Percentiles rank a stretch among this genome's conserved stretches.
phyloP scores from a whole-genome alignment of 805 yeast genomes.

The Wickerhamiella spandovensis region DNA sequence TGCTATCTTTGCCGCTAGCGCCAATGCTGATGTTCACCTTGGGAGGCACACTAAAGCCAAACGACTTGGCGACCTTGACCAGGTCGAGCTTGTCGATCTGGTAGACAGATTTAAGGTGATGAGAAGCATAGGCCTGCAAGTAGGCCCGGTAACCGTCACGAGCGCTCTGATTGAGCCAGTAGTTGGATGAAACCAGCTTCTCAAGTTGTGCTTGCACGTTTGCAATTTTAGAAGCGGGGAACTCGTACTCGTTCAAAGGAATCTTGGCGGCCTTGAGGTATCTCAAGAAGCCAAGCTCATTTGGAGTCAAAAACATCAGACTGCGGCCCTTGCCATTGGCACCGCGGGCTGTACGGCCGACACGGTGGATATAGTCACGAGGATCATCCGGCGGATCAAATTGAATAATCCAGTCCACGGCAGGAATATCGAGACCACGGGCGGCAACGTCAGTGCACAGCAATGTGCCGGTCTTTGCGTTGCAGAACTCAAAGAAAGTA shows the following conservation, averaged over 20 bases:
- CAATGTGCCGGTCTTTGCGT: slow-evolving; percentile 85
- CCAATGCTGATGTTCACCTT: slow-evolving; percentile 94
- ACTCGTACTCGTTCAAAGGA: slow-evolving; percentile 93
- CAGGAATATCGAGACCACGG: slow-evolving; percentile 95
- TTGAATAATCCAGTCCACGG: slow-evolving; percentile 98
- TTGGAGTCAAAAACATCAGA: slow-evolving; percentile 87
- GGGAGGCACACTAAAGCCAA: slow-evolving; percentile 87
- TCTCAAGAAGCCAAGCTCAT: slow-evolving; percentile 86
- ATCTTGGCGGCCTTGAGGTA: slow-evolving; percentile 94
- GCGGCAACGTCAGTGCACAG: slow-evolving; percentile 99
- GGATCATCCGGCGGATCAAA: slow-evolving; percentile 99
- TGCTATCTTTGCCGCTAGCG: slow-evolving; percentile 58
- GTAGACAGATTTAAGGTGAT: slow-evolving; percentile 89
- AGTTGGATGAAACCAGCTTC: slow-evolving; percentile 80
- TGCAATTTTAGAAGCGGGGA: slow-evolving; percentile 87
- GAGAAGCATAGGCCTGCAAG: slow-evolving; percentile 94
- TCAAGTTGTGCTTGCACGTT: slow-evolving; percentile 90
- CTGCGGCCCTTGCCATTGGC: slow-evolving; percentile 81
- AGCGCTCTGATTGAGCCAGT: slow-evolving; percentile 87
- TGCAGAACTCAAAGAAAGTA: slow-evolving; percentile 95
- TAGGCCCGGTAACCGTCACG: slow-evolving; percentile 96
- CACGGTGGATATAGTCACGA: slow-evolving; percentile 96
- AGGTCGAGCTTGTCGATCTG: slow-evolving; percentile 91
- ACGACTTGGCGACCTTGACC: slow-evolving; percentile 87
- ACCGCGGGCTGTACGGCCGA: slow-evolving; percentile 95